These are phyloP conservation scores for Naganishia friedmannii DNA, from an alignment of 768 basidiomycete genomes.

Conservation along the genomic window DNA sequence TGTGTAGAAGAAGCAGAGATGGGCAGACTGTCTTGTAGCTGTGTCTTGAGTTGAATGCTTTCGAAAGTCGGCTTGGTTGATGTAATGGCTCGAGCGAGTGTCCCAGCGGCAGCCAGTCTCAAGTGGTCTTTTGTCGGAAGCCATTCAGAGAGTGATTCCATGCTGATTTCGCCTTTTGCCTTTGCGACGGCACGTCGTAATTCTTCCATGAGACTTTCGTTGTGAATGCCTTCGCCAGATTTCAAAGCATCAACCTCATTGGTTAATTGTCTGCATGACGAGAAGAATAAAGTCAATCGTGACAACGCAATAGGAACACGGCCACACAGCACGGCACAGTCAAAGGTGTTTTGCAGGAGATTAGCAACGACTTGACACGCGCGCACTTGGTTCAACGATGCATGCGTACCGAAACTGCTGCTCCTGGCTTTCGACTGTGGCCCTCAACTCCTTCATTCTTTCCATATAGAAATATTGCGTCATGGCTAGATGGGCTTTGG, in stretches of 20 bases:
- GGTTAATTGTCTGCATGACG: conserved; percentile 59
- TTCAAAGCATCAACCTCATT: conserved; percentile 75
- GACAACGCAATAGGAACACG: not conserved
- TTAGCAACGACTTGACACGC: not conserved
- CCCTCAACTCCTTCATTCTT: conserved; percentile 68
- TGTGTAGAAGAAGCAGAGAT: not conserved
- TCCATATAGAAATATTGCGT: conserved; percentile 71
- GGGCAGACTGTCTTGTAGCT: not conserved
- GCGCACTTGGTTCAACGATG: not conserved
- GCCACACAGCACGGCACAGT: not conserved
- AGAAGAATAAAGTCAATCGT: not conserved
- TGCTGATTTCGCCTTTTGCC: not conserved
- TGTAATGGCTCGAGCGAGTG: no score
- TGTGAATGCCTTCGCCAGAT: conserved; percentile 40
- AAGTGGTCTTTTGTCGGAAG: conserved; percentile 19
- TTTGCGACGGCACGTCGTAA: not conserved
- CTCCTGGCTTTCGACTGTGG: conserved; percentile 72
- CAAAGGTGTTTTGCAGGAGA: not conserved
- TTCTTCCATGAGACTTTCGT: conserved; percentile 15
- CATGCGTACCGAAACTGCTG: conserved; percentile 66
- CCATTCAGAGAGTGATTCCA: not conserved
- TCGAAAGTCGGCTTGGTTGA: not conserved
- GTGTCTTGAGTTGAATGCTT: not conserved
- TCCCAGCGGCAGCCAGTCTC: not conserved
- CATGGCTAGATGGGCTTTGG: conserved; percentile 64